Base-by-base conservation (phyloP, 371 early-diverging fungal genomes). In the Umbelopsis sp. region DNA sequence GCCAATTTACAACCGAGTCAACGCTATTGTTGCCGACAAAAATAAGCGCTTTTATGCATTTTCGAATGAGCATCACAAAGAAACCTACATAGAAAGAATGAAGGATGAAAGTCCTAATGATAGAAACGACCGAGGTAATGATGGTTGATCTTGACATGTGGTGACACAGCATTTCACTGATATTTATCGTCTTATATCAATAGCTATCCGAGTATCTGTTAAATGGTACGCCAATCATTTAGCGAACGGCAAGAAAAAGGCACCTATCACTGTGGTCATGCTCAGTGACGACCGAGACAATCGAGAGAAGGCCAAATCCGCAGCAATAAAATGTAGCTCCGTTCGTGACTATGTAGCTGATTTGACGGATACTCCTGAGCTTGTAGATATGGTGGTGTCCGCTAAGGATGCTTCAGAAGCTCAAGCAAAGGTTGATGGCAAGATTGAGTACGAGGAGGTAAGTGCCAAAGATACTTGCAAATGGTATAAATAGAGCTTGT, bases 61-160 rank as follows among this genome's bases (percentile, higher is more conserved):
- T 81, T 93, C 94, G 8, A 97, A 98, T 79, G 98, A 98, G 71
- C 95, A 95, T 70, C 93, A 94, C 80, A 78, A 89, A 84, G 94
- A 93, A 44, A 95, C 96, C 0, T 96, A 87, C 82, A 84, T 96
- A 44, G 94, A 97, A 68, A 82, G 87, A 46, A 72, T 87, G 24
- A 84, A 92, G 63, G 91, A 86, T 51, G 99, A 99, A 79, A 82
- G 93, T 5, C 91, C 94, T 7, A 97, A 97, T 67, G 99, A 97
- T 74, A 81, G 96, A 68, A 97, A 97, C 68, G 98, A 97, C 73
- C 77, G 97, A 76, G 91, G 92, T 92, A 71, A 41, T 10, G 41
- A 41, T 41, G 1, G 41, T 41, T 12, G 41, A 41, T 41, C 41
- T 7, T 1, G 41, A 41, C 41, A 41, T 41, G 4, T 24, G 2